These are phyloP conservation scores for Pyrrhoderma noxium DNA, from an alignment of 1,284 basidiomycete species.

Conservation along the genomic window DNA sequence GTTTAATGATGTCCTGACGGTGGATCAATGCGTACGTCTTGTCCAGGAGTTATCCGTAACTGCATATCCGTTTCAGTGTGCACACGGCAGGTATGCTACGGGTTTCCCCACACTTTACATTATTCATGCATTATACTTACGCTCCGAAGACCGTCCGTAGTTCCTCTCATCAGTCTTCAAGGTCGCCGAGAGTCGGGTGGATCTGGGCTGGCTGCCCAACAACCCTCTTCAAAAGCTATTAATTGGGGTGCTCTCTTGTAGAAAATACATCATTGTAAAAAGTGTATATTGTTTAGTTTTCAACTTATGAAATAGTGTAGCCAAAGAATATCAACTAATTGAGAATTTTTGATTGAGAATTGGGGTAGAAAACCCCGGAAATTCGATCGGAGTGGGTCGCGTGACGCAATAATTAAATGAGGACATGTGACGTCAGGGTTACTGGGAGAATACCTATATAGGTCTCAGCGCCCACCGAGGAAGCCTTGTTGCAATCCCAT, in stretches of 20 bases:
- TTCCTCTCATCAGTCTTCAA: constrained; percentile 32
- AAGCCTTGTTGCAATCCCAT: too few species aligned
- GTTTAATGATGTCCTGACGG: constrained; percentile 82
- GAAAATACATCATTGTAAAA: background rate
- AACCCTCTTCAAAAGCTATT: background rate
- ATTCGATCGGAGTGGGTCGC: constrained; percentile 21
- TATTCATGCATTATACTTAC: constrained; percentile 1
- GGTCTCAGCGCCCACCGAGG: too few species aligned
- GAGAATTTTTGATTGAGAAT: too few species aligned
- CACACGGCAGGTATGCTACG: constrained; percentile 70
- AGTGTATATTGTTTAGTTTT: too few species aligned
- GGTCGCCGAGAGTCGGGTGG: background rate
- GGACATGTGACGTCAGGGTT: background rate
- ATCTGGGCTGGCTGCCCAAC: background rate
- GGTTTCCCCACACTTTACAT: constrained; percentile 12
- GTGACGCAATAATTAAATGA: constrained; percentile 27
- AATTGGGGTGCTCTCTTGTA: constrained; percentile 9
- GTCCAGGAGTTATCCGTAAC: constrained; percentile 62
- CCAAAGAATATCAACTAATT: too few species aligned
- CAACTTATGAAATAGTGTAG: too few species aligned
- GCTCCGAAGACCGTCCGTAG: constrained; percentile 37
- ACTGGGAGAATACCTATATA: constrained; percentile 1
- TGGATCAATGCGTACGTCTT: constrained; percentile 64
- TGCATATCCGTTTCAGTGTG: constrained; percentile 86
- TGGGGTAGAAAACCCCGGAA: background rate